These are phyloP conservation scores for Larix sibirica DNA, from an alignment of 83 land plant genomes.

Conservation along the genomic window DNA sequence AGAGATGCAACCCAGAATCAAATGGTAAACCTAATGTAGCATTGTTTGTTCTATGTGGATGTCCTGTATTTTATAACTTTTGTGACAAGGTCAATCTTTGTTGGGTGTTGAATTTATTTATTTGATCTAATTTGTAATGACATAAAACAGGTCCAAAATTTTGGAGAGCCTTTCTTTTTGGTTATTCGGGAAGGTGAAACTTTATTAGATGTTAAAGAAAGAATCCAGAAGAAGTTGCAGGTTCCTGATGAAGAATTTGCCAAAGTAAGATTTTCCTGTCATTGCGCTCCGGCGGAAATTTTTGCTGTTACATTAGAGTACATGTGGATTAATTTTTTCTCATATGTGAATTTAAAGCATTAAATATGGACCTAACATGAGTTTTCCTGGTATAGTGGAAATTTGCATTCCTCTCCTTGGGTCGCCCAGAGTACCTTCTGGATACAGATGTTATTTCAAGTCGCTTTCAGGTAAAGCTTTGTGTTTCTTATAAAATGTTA, in stretches of 20 bases:
- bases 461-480: slow-evolving; percentile 42
- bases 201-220: slow-evolving; percentile 76
- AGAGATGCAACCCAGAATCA: slow-evolving; percentile 88
- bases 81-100: neutral
- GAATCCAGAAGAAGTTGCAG: slow-evolving; percentile 90
- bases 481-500: neutral
- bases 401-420: slow-evolving; percentile 90
- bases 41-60: neutral
- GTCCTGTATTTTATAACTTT: neutral
- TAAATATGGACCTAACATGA: neutral
- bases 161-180: slow-evolving; percentile 98
- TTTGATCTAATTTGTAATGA: neutral
- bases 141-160: slow-evolving; percentile 84
- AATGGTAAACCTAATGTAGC: slow-evolving; percentile 46
- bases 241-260: slow-evolving; percentile 95
- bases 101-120: neutral
- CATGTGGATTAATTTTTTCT: neutral
- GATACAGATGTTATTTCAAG: slow-evolving; percentile 38
- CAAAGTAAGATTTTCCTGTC: slow-evolving; percentile 53
- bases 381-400: slow-evolving; percentile 70
- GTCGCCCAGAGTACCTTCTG: slow-evolving; percentile 56
- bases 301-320: neutral
- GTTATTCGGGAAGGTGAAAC: slow-evolving; percentile 91
- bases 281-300: neutral
- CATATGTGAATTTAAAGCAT: neutral